Percentiles rank a stretch among this genome's conserved stretches.
These are phyloP conservation scores for Marchantia polymorpha DNA, from an alignment of 225 moss, liverwort and hornwort genomes.

Conservation along the genomic window DNA sequence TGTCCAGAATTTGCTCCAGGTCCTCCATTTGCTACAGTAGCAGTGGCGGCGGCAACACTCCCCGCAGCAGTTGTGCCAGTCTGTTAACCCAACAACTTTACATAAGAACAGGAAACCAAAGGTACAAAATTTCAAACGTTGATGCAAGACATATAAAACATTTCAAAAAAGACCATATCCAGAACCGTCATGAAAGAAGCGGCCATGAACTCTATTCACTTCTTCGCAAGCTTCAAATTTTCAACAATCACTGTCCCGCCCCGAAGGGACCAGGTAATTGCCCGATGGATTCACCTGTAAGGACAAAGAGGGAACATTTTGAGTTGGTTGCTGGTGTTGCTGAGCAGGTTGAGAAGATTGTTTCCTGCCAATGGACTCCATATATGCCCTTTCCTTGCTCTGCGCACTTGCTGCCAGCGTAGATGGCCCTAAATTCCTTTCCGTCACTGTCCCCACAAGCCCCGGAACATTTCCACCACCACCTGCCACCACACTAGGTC, in stretches of 20 bases:
- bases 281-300: slow-evolving; percentile 47
- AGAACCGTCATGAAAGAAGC: background rate
- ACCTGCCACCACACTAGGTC: slow-evolving; percentile 30
- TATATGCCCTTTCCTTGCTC: slow-evolving; percentile 61
- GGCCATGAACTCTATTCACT: too few relatives aligned
- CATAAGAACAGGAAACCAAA: background rate
- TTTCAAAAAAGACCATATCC: background rate
- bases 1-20: slow-evolving; percentile 12
- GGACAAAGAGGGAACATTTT: slow-evolving; percentile 40
- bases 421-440: slow-evolving; percentile 28
- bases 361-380: slow-evolving; percentile 54
- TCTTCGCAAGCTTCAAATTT: background rate
- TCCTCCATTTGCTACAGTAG: slow-evolving; percentile 24
- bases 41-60: slow-evolving; percentile 19
- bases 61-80: slow-evolving; percentile 37
- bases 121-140: background rate
- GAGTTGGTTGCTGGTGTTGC: slow-evolving; percentile 39
- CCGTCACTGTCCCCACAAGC: slow-evolving; percentile 38
- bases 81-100: slow-evolving; percentile 37
- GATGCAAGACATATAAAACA: too few relatives aligned
- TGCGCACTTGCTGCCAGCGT: slow-evolving; percentile 39
- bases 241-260: background rate
- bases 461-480: slow-evolving; percentile 44
- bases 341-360: slow-evolving; percentile 54
- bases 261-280: background rate